Base-by-base conservation (phyloP, 2,329 filamentous ascomycete genomes). In the Scedosporium apiospermum region DNA sequence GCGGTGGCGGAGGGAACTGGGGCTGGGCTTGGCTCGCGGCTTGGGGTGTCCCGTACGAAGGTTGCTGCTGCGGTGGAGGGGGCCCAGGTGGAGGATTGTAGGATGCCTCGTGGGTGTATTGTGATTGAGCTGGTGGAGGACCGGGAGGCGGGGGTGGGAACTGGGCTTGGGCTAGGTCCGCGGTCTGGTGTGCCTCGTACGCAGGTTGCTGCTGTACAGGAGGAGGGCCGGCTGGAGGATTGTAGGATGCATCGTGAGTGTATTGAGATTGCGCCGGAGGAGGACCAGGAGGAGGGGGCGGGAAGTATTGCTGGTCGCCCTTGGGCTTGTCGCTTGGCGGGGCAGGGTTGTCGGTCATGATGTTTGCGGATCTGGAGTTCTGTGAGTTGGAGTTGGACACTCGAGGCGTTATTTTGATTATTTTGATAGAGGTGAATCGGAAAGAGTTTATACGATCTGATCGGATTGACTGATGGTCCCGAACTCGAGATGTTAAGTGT, bases 201-300 rank as follows among this genome's bases (percentile, higher is more conserved):
- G 27, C 27, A 30, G 27, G 27, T 6, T 30, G 27, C 27, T 30
- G 27, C 27, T 30, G 27, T 30, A 30, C 4, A 6, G 27, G 6
- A 30, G 27, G 27, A 30, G 27, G 27, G 27, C 4, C 27, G 27
- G 27, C 27, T 4, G 27, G 27, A 30, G 27, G 27, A 30, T 30
- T 30, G 27, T 30, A 30, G 27, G 27, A 30, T 30, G 27, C 27
- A 30, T 58, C 27, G 10, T 34, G 18, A 27, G 55, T 14, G 27
- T 57, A 34, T 44, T 41, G 60, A 12, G 49, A 18, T 30, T 57
- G 18, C 18, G 18, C 49, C 9, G 16, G 55, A 3, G 55, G 55
- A 55, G 63, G 63, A n/a, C 62, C 61, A 10, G 62, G 62, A 12
- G 62, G 63, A 9, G 64, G 61, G 4, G 66, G 66, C 10, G 65